These are phyloP conservation scores for Chalaropsis thielavioides DNA, from an alignment of 2,329 filamentous ascomycete species.

Conservation along the genomic window DNA sequence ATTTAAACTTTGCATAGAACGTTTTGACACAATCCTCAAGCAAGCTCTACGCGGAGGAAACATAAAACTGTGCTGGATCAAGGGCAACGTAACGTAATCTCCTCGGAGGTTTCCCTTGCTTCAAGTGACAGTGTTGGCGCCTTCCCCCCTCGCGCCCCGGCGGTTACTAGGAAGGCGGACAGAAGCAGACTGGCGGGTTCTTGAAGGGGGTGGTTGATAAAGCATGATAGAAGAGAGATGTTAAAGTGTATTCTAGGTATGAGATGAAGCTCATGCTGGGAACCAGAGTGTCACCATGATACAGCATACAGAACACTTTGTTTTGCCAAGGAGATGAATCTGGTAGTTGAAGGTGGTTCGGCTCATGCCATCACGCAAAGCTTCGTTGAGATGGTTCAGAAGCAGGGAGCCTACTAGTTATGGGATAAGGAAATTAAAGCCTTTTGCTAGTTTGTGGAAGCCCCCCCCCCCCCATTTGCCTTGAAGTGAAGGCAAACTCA, in stretches of 20 bases:
- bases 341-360: background rate
- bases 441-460: background rate
- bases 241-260: background rate
- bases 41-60: background rate
- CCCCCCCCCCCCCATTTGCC: background rate
- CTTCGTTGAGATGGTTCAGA: background rate
- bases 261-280: background rate
- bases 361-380: background rate
- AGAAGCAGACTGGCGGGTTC: background rate
- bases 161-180: background rate
- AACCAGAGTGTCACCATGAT: background rate
- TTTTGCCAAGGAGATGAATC: conserved; percentile 1
- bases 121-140: background rate
- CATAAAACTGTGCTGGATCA: background rate
- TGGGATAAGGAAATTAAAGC: background rate
- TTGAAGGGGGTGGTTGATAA: background rate
- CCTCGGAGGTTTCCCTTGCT: background rate
- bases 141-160: background rate
- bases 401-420: background rate
- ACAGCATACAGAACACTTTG: background rate
- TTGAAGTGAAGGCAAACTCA: background rate
- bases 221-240: background rate
- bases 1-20: background rate
- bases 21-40: background rate
- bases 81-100: background rate